Evolutionary conservation across 495 filamentous ascomycete species (phyloP).

Genomic region (Neurospora sp.): DNA sequence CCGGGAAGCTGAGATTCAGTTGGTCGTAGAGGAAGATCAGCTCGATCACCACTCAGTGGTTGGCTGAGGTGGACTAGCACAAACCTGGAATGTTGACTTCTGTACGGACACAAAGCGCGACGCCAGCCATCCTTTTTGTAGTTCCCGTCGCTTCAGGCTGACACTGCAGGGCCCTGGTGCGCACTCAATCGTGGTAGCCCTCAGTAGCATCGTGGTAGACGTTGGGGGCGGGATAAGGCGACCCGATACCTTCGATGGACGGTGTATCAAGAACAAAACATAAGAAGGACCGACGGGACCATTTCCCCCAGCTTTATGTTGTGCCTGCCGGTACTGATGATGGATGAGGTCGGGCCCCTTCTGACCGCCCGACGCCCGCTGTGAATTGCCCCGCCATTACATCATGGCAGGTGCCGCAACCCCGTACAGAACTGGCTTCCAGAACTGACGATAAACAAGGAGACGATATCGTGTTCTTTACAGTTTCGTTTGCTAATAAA

Average conservation of each 20-base stretch:
- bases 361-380: background rate
- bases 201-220: background rate
- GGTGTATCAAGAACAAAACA: background rate
- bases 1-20: background rate
- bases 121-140: background rate
- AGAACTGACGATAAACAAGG: too few species aligned
- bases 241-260: too few species aligned
- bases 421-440: too few species aligned
- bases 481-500: too few species aligned
- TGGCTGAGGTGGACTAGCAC: background rate
- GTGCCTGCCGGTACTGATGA: background rate
- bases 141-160: background rate
- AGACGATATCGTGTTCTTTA: too few species aligned
- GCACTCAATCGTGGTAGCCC: background rate
- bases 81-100: background rate
- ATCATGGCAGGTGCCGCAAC: slow-evolving; percentile 4
- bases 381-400: slow-evolving; percentile 10
- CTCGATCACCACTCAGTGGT: background rate
- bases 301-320: background rate
- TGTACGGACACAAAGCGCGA: background rate
- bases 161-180: background rate
- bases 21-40: background rate
- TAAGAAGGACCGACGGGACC: background rate
- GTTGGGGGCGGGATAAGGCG: too few species aligned
- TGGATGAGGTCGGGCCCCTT: background rate